Percentiles rank a stretch among this genome's conserved stretches.
These are phyloP conservation scores for Saccharomycopsis capsularis DNA, from an alignment of 805 yeast species.

Conservation along the genomic window DNA sequence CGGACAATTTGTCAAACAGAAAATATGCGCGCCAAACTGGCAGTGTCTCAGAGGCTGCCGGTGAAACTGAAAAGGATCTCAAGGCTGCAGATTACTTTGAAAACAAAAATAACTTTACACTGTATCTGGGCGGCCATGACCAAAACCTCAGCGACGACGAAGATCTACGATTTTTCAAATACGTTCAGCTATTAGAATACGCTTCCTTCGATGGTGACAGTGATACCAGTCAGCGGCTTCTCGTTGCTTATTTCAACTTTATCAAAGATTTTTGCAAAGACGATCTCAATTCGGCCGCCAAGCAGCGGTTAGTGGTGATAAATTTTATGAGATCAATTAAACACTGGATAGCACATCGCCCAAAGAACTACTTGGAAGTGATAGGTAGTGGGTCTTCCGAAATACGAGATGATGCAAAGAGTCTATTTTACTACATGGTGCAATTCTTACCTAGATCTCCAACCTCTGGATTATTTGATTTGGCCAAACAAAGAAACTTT, in stretches of 20 bases:
- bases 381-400: not conserved
- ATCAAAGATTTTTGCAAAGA: not conserved
- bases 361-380: not conserved
- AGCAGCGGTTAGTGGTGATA: slow-evolving; percentile 5
- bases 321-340: slow-evolving; percentile 8
- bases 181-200: not conserved
- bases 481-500: not conserved
- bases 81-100: too few species aligned
- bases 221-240: not conserved
- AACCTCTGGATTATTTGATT: not conserved
- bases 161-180: not conserved
- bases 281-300: not conserved
- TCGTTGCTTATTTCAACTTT: slow-evolving; percentile 2
- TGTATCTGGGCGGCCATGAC: too few species aligned
- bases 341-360: slow-evolving; percentile 7
- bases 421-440: slow-evolving; percentile 1
- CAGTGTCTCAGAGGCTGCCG: not conserved
- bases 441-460: not conserved
- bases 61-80: too few species aligned
- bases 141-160: too few species aligned
- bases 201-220: not conserved
- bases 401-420: not conserved
- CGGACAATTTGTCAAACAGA: not conserved
- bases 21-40: too few species aligned
- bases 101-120: too few species aligned